Evolutionary conservation across 352 stramenopile genomes (phyloP).

Genomic region (Saprolegnia parasitica): DNA sequence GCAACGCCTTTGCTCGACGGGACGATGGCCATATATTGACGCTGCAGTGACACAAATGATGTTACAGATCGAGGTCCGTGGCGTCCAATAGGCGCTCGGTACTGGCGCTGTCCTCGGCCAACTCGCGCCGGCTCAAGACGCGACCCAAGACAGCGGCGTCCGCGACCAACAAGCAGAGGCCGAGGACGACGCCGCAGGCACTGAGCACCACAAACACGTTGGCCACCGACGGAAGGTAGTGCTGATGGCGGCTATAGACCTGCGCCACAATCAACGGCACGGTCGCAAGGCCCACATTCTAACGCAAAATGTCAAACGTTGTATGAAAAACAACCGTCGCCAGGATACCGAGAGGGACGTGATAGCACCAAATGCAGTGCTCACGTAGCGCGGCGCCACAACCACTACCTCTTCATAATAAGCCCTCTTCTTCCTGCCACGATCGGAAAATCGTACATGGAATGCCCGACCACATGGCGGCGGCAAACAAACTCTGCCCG

Average conservation of each 20-base stretch:
- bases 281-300: constrained; percentile 16
- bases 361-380: constrained; percentile 8
- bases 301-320: neutral
- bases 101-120: neutral
- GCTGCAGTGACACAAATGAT: too few relatives aligned
- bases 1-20: too few relatives aligned
- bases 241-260: constrained; percentile 1
- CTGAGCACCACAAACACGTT: constrained; percentile 9
- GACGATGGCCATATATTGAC: too few relatives aligned
- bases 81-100: neutral
- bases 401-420: too few relatives aligned
- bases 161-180: neutral
- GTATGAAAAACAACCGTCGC: neutral
- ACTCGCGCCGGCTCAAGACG: neutral
- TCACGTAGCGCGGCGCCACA: neutral
- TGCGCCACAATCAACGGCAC: neutral
- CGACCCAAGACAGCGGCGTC: neutral
- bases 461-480: constrained; percentile 1
- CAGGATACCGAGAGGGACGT: constrained; percentile 1
- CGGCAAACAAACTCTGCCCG: neutral
- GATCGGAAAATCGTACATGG: constrained; percentile 5
- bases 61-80: too few relatives aligned
- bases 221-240: constrained; percentile 10
- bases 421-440: too few relatives aligned
- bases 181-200: constrained; percentile 2